Percentiles rank a stretch among this genome's conserved stretches.
phyloP scores from a whole-genome alignment of 2,329 filamentous ascomycete genomes.

The Aureobasidium uvarum region DNA sequence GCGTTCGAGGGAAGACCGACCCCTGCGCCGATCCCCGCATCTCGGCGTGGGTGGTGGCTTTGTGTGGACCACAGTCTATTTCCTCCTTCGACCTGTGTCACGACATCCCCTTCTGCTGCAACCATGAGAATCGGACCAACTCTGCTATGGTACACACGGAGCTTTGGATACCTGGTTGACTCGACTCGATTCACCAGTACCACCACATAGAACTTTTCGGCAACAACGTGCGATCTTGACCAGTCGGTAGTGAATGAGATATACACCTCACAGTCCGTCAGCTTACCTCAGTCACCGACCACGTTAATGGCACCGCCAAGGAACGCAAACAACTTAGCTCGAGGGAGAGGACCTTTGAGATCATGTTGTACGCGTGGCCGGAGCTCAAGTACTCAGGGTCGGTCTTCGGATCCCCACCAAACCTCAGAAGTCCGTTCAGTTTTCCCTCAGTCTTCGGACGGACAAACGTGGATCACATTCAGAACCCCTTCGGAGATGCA shows the following conservation, averaged over 20 bases:
- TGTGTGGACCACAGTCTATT: background rate
- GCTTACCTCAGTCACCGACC: conserved; percentile 4
- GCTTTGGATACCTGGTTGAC: background rate
- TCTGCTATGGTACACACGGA: background rate
- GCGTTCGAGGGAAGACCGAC: too few species aligned
- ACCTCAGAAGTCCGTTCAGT: background rate
- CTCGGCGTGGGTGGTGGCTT: background rate
- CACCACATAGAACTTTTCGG: background rate
- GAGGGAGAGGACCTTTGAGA: background rate
- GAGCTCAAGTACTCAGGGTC: conserved; percentile 4
- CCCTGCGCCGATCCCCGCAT: conserved; percentile 13
- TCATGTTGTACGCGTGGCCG: conserved; percentile 20
- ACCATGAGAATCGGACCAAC: background rate
- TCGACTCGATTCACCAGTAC: background rate
- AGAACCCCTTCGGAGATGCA: background rate
- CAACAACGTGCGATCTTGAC: background rate
- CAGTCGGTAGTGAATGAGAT: background rate
- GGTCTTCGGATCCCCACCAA: conserved; percentile 23
- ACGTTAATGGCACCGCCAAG: background rate
- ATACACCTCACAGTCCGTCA: background rate
- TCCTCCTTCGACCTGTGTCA: background rate
- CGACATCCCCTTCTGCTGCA: background rate
- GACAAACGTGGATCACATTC: background rate
- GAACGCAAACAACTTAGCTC: background rate
- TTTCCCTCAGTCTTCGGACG: background rate